phyloP scores from a whole-genome alignment of 495 filamentous ascomycete species.

The Pseudotulostoma volvatum region DNA sequence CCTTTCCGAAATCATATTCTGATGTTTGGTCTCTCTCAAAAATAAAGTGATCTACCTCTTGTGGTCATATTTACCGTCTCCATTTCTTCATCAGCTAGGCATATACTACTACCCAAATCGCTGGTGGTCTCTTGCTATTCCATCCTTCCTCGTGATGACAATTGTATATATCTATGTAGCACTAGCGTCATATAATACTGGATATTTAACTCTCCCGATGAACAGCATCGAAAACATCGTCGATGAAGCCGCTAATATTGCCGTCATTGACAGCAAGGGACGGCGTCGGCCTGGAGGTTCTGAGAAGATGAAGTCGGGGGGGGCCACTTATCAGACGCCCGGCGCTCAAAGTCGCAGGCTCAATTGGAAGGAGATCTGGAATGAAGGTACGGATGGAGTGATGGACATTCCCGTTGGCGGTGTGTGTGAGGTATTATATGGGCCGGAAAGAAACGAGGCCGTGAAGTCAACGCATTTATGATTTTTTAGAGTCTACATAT shows the following conservation, averaged over 20 bases:
- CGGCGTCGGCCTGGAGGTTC: slow-evolving; percentile 33
- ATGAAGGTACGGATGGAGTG: slow-evolving; percentile 85
- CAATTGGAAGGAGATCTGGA: slow-evolving; percentile 70
- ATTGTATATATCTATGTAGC: slow-evolving; percentile 90
- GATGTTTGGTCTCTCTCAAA: slow-evolving; percentile 7
- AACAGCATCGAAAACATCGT: slow-evolving; percentile 76
- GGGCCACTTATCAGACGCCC: slow-evolving; percentile 31
- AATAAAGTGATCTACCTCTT: slow-evolving; percentile 62
- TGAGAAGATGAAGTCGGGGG: slow-evolving; percentile 29
- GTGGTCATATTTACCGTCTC: slow-evolving; percentile 86
- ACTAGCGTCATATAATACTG: slow-evolving; percentile 78
- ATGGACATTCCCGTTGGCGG: slow-evolving; percentile 95
- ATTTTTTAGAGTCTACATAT: too few species aligned
- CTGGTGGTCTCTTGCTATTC: slow-evolving; percentile 92
- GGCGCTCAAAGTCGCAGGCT: slow-evolving; percentile 33
- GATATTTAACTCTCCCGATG: slow-evolving; percentile 70
- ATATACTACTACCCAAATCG: slow-evolving; percentile 95
- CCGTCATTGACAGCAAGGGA: slow-evolving; percentile 60
- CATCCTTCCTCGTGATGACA: slow-evolving; percentile 73
- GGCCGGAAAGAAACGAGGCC: slow-evolving; percentile 28
- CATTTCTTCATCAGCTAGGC: slow-evolving; percentile 80
- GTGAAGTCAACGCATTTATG: too few species aligned
- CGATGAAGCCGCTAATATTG: slow-evolving; percentile 74
- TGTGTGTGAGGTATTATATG: slow-evolving; percentile 74
- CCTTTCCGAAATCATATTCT: slow-evolving; percentile 58